Base-by-base conservation (phyloP, 164 flowering plant genomes). In the Stephania yunnanensis region DNA sequence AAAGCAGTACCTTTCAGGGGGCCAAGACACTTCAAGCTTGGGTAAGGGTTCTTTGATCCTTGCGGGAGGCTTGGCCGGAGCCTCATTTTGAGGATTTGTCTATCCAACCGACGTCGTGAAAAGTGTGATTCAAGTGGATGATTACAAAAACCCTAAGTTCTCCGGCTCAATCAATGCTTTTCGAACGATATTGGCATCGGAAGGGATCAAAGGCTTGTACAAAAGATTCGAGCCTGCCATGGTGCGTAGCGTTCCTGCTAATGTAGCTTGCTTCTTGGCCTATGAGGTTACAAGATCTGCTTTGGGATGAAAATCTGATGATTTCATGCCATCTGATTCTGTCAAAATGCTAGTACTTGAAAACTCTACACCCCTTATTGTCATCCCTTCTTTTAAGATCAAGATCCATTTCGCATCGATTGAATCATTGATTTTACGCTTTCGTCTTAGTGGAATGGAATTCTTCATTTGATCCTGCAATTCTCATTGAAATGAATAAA, bases 191-290 rank as follows among this genome's bases (percentile, higher is more conserved):
- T 66, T 88, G 71, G 86, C 85, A 11, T 67, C 91, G 0, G 99
- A 95, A 79, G 99, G 99, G 42, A 84, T 89, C 0, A 88, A 89
- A 78, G 99, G 98, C n/a, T 82, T 95, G 29, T 95, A 93, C 78
- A 95, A 85, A 83, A 98, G 99, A 4, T 95, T 95, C 52, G 96
- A 93, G 44, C 98, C 98, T n/a, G 98, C 99, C 68, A 93, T 95
- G 99, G 93, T 86, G 3, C 83, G 98, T 61, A 95, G 99, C 75
- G 85, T 95, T 29, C 98, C 99, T 2, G 99, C 99, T 25, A 95
- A 95, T 84, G 98, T 97, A 20, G 98, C 98, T 1, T 95, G 99
- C 83, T 95, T 95, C 89, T 84, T 95, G 87, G 98, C 92, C 6
- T 93, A 91, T 82, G 99, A 95, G 78, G 79, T 95, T 66, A 89